phyloP scores from a whole-genome alignment of 768 basidiomycete species.

The Astraeus odoratus region DNA sequence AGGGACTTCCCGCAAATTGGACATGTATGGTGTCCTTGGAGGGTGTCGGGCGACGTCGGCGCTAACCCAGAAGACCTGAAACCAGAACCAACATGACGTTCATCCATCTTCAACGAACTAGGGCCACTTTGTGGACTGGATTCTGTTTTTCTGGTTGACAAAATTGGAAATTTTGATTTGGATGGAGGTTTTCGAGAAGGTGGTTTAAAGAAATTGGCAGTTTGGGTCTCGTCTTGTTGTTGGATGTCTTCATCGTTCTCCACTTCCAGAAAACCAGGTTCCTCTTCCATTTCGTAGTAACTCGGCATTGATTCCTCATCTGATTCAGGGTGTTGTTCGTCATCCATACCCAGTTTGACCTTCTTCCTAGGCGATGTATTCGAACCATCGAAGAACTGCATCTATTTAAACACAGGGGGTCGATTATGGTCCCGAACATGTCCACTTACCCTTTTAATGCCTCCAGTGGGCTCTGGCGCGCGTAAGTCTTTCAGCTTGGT shows the following conservation, averaged over 20 bases:
- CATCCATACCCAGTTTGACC: slow-evolving; percentile 23
- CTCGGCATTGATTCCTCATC: slow-evolving; percentile 42
- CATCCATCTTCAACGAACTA: background rate
- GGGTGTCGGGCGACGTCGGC: background rate
- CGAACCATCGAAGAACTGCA: slow-evolving; percentile 53
- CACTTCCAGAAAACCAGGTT: slow-evolving; percentile 10
- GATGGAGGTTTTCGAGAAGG: slow-evolving; percentile 7
- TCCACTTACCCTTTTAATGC: slow-evolving; percentile 67
- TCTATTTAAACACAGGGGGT: background rate
- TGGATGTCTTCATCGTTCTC: slow-evolving; percentile 9
- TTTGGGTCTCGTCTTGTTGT: slow-evolving; percentile 1
- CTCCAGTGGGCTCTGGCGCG: slow-evolving; percentile 34
- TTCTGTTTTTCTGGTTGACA: no score
- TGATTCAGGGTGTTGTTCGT: slow-evolving; percentile 1
- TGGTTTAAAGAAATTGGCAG: slow-evolving; percentile 10
- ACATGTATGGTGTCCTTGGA: slow-evolving; percentile 39
- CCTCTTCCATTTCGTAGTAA: slow-evolving; percentile 45
- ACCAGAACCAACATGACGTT: background rate
- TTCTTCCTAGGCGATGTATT: slow-evolving; percentile 34
- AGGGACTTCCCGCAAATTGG: slow-evolving; percentile 65
- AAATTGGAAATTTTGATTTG: background rate
- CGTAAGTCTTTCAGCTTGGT: slow-evolving; percentile 85
- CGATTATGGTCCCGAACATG: background rate
- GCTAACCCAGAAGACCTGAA: slow-evolving; percentile 14
- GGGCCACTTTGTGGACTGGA: background rate